phyloP scores from a whole-genome alignment of 768 basidiomycete species.

The Xerocomus potaroensis region DNA sequence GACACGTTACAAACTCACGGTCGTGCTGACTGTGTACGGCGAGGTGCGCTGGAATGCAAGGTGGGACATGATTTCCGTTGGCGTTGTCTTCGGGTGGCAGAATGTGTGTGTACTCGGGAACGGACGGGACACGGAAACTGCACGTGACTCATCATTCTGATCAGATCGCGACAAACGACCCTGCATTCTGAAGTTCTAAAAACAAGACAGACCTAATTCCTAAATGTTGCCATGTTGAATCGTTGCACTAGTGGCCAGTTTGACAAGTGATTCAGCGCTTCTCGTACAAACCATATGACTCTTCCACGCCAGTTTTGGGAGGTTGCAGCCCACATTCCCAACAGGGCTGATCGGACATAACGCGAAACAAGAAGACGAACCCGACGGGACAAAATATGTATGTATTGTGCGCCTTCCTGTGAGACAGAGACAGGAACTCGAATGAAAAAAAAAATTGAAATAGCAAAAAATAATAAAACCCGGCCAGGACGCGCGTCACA shows the following conservation, averaged over 20 bases:
- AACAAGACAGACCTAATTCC: no score
- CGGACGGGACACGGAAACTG: neutral
- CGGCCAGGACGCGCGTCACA: neutral
- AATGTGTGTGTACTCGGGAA: no score
- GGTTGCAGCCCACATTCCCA: neutral
- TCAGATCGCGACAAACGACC: no score
- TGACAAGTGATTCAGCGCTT: neutral
- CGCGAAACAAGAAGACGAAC: neutral
- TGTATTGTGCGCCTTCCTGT: neutral
- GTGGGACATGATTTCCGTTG: constrained; percentile 40
- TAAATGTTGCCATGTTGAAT: no score
- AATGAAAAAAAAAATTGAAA: no score
- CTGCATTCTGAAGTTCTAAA: no score
- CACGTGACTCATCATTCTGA: constrained; percentile 20
- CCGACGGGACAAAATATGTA: constrained; percentile 3
- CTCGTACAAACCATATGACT: neutral
- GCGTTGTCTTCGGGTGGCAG: no score
- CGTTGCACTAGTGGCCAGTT: no score
- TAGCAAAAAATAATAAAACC: no score
- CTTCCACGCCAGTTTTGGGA: neutral
- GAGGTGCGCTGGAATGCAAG: constrained; percentile 37
- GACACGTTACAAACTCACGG: constrained; percentile 30
- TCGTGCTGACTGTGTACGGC: constrained; percentile 34
- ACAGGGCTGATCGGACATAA: neutral
- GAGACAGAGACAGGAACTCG: constrained; percentile 3